Percentiles rank a stretch among this genome's conserved stretches.
These are phyloP conservation scores for Poa pratensis DNA, from an alignment of 176 grass and related monocot genomes.

Conservation along the genomic window DNA sequence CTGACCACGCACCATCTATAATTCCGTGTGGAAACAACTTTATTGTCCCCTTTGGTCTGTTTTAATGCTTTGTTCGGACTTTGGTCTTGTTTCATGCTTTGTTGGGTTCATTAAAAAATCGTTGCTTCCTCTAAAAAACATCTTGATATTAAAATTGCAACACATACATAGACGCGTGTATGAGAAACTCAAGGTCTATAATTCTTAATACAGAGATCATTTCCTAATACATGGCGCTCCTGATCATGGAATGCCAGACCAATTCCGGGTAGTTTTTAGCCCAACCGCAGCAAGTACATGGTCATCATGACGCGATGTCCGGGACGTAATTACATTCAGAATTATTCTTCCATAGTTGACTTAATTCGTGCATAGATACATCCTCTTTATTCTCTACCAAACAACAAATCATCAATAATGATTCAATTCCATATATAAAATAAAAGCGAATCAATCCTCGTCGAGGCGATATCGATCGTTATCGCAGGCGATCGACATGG, in stretches of 20 bases:
- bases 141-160: too few species aligned
- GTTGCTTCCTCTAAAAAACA: too few species aligned
- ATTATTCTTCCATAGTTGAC: constrained; percentile 17
- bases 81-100: too few species aligned
- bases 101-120: too few species aligned
- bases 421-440: background rate
- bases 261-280: background rate
- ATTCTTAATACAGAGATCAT: background rate
- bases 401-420: background rate
- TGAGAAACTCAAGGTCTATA: too few species aligned
- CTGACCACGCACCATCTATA: too few species aligned
- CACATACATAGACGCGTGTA: too few species aligned
- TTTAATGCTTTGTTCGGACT: too few species aligned
- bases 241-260: background rate
- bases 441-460: background rate
- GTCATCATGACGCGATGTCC: constrained; percentile 30
- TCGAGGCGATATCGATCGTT: background rate
- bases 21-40: too few species aligned
- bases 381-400: background rate
- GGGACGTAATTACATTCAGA: constrained; percentile 32
- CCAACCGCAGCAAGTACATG: background rate
- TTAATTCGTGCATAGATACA: background rate
- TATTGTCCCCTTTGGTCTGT: too few species aligned
- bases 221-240: background rate
- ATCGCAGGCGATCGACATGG: constrained; percentile 34